phyloP scores from a whole-genome alignment of 768 basidiomycete genomes.

The Imleria badia region DNA sequence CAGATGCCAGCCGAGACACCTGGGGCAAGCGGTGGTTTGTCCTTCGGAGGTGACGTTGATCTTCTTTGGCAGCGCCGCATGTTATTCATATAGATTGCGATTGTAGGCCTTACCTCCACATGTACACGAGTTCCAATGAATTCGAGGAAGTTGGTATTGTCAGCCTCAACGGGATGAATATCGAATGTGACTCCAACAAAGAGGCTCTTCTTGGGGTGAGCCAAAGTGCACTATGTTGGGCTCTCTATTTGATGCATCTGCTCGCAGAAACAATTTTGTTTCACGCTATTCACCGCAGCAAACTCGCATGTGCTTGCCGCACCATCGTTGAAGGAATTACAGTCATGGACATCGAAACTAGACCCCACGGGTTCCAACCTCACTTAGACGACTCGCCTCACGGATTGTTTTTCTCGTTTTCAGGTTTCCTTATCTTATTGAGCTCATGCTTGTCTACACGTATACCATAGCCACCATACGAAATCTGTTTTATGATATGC shows the following conservation, averaged over 20 bases:
- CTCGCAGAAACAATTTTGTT: conserved; percentile 74
- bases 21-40: conserved; percentile 92
- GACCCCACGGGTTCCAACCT: conserved; percentile 74
- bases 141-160: conserved; percentile 81
- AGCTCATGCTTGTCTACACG: conserved; percentile 18
- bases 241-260: conserved; percentile 4
- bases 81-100: conserved; percentile 2
- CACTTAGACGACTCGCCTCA: conserved; percentile 28
- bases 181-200: conserved; percentile 85
- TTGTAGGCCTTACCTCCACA: conserved; percentile 81
- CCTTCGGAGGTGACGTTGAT: conserved; percentile 62
- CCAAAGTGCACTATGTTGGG: background rate
- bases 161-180: conserved; percentile 79
- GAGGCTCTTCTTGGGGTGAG: conserved; percentile 84
- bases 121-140: conserved; percentile 84
- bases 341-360: conserved; percentile 80
- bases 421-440: conserved; percentile 17
- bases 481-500: conserved; percentile 11
- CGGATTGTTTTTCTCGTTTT: background rate
- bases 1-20: conserved; percentile 71
- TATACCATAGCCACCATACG: conserved; percentile 29
- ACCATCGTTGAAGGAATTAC: conserved; percentile 76
- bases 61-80: background rate
- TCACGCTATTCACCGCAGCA: conserved; percentile 88
- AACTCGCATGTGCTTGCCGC: conserved; percentile 92